Conservation (phyloP, 2,329 filamentous ascomycete genomes). For the Trichoderma aggressivum region DNA sequence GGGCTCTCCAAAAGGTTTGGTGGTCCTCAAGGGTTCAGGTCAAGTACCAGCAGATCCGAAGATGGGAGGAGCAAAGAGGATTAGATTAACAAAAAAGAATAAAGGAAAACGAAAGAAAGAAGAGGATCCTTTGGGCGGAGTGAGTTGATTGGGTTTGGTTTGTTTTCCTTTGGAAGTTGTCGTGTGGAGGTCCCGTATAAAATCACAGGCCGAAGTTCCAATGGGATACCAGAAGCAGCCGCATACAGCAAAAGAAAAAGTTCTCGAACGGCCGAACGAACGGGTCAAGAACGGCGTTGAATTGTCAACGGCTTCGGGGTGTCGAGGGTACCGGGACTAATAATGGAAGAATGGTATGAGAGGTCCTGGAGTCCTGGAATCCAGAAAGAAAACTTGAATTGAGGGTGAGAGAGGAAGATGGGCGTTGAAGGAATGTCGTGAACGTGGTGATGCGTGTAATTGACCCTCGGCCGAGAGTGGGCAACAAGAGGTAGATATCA, state of each 20-base stretch:
- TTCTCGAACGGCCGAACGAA: conserved; percentile 48
- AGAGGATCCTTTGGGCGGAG: background rate
- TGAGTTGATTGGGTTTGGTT: background rate
- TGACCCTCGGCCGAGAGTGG: conserved; percentile 22
- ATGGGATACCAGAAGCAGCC: conserved; percentile 20
- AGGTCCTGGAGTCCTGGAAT: conserved; percentile 26
- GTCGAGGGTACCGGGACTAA: background rate
- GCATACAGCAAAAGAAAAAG: conserved; percentile 16
- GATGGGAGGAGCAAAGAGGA: background rate
- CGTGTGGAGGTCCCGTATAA: background rate
- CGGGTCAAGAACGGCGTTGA: conserved; percentile 39
- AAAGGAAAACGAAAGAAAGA: background rate
- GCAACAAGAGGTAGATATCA: conserved; percentile 29
- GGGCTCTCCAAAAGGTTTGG: background rate
- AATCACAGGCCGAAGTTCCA: conserved; percentile 14
- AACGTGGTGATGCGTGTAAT: conserved; percentile 29
- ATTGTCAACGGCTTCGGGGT: conserved; percentile 12
- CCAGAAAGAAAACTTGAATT: conserved; percentile 16
- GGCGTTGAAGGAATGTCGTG: conserved; percentile 39
- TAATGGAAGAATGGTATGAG: background rate
- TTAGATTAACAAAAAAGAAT: background rate
- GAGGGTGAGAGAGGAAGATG: conserved; percentile 23
- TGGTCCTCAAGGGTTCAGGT: conserved; percentile 2
- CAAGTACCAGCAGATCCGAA: conserved; percentile 14
- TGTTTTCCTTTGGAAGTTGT: background rate